Evolutionary conservation across 495 filamentous ascomycete genomes (phyloP), one percentile per base, ranked within the genome.

Genomic region (Hyaloscypha variabilis): DNA sequence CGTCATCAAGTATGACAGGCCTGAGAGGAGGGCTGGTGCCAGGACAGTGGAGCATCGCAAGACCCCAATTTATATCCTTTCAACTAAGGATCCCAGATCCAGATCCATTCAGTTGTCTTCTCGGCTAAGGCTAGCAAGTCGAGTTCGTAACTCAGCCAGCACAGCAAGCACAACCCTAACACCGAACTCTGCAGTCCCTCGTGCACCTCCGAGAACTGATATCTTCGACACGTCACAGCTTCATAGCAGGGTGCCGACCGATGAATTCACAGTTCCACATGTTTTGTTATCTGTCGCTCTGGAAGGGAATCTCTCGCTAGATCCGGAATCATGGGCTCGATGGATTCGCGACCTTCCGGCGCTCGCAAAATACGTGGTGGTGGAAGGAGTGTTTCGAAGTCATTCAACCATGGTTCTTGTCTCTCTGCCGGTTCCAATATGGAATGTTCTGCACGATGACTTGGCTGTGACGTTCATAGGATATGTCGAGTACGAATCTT

Each of bases 281-380:
- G 82, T 85, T 34, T 77, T 85, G 74, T 79, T 85, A 29, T 82
- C 82, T 0, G 66, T 85, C 23, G 82, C 82, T 3, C 74, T 85
- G 1, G 81, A 84, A 68, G 78, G 79, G 23, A 79, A 85, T 39
- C 79, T 83, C 36, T 68, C 72, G 8, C 67, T 83, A 1, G 75
- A 82, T 49, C 63, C 82, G 26, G 75, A 79, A 17, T 77, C 77
- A 29, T 84, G 81, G 81, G 75, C 80, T 53, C 69, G 77, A 11
- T 84, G 80, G 81, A 73, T 85, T 59, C 70, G 73, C 6, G 71
- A 59, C 23, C 75, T 82, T 49, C 82, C 82, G 8, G 79, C 78
- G 11, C 65, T 84, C 14, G 80, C 81, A 34, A 79, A 80, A 58
- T 80, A 82, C 64, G 82, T 79, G 34, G 77, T 80, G 61, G 77